These are phyloP conservation scores for Marasmius fiardii DNA, from an alignment of 1,284 basidiomycete species.

Conservation along the genomic window DNA sequence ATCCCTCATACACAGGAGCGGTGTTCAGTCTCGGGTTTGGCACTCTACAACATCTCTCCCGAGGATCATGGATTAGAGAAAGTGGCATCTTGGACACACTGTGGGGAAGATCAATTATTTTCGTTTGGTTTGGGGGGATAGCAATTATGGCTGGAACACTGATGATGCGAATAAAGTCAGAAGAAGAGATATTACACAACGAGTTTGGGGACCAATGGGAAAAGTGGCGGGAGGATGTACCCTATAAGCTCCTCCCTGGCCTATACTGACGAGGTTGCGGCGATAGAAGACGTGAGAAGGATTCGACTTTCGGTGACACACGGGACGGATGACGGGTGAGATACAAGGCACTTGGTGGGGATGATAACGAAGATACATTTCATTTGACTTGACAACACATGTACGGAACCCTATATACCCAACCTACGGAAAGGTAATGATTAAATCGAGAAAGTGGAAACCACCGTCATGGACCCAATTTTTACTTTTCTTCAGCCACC, in stretches of 20 bases:
- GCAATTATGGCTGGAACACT: conserved; percentile 26
- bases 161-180: conserved; percentile 31
- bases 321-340: background rate
- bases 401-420: too few species aligned
- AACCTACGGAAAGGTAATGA: too few species aligned
- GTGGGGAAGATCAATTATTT: conserved; percentile 22
- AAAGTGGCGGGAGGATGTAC: conserved; percentile 32
- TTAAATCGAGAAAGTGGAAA: too few species aligned
- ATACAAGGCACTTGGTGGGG: background rate
- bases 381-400: too few species aligned
- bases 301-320: background rate
- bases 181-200: conserved; percentile 32
- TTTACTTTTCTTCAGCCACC: conserved; percentile 25
- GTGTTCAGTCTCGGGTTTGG: background rate
- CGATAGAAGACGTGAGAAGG: background rate
- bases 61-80: conserved; percentile 37
- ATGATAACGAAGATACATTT: too few species aligned
- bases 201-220: conserved; percentile 35
- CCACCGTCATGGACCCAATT: background rate
- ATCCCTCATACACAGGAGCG: conserved; percentile 24
- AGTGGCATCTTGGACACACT: conserved; percentile 30
- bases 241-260: conserved; percentile 34
- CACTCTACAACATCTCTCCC: background rate
- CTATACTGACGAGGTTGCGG: conserved; percentile 21
- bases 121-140: conserved; percentile 21